Evolutionary conservation across 2,329 filamentous ascomycete species (phyloP), one percentile per base, ranked within the genome.

Genomic region (Teratosphaeria gauchensis): DNA sequence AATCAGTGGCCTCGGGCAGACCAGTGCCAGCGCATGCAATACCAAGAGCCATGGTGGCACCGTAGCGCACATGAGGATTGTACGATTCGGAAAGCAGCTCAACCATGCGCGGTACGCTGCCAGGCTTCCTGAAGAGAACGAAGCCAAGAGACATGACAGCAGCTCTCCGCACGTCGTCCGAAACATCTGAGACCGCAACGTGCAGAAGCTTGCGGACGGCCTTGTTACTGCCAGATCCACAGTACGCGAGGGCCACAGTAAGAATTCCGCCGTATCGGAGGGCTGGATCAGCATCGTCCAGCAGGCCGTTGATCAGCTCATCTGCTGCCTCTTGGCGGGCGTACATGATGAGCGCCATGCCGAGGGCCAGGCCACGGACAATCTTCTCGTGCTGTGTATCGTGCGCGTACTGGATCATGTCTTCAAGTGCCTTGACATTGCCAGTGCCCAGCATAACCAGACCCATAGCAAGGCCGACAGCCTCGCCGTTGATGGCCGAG

Each of bases 381-480:
- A 95, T 97, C 82, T 99, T 99, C 79, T 99, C 94, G 76, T 99
- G 94, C 62, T 95, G 92, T 0, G 94, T 99, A 66, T 99, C 94
- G 70, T 96, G 94, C 3, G 94, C 91, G 71, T 99, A 99, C 53
- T 91, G 88, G 59, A 96, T 94, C 92, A 99, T 96, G 67, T 95
- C 90, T 71, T 96, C 90, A 7, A 99, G 77, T 8, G 91, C 92
- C 73, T 89, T 91, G 71, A 91, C 87, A 72, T 96, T 96, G 62
- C 92, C 94, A n/a, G 92, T 96, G 58, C 94, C 94, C 58, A 99
- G 80, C 94, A 97, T 99, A 73, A 99, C 92, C 53, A 99, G 82
- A 74, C 94, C 94, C 90, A 99, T 97, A 12, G 92, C 83, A 59
- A 99, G 82, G 68, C 94, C 94, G 54, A 97, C 92, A 52, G 94